These are phyloP conservation scores for Colletotrichum salicis DNA, from an alignment of 2,329 filamentous ascomycete genomes.

Conservation along the genomic window DNA sequence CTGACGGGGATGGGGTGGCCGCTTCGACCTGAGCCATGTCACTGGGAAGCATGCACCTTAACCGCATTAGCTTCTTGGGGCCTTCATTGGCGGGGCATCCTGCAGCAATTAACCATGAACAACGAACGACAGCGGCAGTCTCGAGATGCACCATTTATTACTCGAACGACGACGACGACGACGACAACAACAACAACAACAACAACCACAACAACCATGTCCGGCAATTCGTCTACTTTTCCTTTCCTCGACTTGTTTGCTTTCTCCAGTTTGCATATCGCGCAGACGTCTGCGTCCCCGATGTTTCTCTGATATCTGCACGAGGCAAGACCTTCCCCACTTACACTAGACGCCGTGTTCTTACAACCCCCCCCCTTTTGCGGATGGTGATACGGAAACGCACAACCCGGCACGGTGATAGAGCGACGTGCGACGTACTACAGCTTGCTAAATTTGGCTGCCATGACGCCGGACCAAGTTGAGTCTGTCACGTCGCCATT, in stretches of 20 bases:
- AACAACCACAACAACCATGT: background rate
- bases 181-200: no score
- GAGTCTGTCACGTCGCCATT: background rate
- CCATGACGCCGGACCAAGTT: no score
- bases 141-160: constrained; percentile 14
- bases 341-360: constrained; percentile 16
- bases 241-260: background rate
- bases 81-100: constrained; percentile 30
- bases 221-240: background rate
- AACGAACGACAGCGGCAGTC: constrained; percentile 27
- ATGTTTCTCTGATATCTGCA: background rate
- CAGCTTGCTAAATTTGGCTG: background rate
- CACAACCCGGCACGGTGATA: background rate
- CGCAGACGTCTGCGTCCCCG: background rate
- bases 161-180: constrained; percentile 8
- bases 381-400: background rate
- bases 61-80: constrained; percentile 18
- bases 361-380: background rate
- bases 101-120: constrained; percentile 23
- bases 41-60: constrained; percentile 23
- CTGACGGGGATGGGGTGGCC: constrained; percentile 15
- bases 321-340: constrained; percentile 1
- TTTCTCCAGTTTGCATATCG: background rate
- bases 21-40: constrained; percentile 18
- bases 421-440: background rate